phyloP scores from a whole-genome alignment of 108 stramenopile genomes.

The Nannochloropsis gaditana region DNA sequence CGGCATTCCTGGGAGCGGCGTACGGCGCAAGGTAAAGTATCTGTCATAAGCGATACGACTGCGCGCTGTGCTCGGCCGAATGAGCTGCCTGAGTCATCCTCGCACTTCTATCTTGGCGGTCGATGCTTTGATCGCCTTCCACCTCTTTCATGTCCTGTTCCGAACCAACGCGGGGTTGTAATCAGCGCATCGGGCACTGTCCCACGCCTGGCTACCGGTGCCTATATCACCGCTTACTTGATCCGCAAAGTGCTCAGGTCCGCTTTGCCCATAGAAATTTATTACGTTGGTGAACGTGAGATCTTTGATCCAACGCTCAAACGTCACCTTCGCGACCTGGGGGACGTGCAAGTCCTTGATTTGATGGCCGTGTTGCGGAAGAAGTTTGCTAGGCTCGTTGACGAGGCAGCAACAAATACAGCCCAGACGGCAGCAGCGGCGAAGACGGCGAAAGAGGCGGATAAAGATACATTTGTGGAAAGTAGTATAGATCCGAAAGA shows the following conservation, averaged over 20 bases:
- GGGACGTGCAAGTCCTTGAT: not conserved
- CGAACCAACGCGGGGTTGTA: not conserved
- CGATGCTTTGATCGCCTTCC: not conserved
- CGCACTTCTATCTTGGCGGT: not conserved
- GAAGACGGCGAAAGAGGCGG: not conserved
- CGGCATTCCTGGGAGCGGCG: not conserved
- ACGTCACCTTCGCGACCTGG: not conserved
- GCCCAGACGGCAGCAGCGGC: not conserved
- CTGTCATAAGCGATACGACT: not conserved
- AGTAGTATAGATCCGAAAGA: not conserved
- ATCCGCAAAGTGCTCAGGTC: not conserved
- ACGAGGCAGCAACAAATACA: not conserved
- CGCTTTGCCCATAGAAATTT: not conserved
- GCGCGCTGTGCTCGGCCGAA: not conserved
- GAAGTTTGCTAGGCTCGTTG: not conserved
- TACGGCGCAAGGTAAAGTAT: not conserved
- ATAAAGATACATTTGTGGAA: not conserved
- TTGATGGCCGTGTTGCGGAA: not conserved
- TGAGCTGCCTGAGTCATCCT: not conserved
- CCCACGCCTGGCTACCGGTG: not conserved
- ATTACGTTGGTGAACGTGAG: not conserved
- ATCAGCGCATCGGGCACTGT: conserved; percentile 19
- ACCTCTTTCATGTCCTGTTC: not conserved
- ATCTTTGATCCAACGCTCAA: not conserved
- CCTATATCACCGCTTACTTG: not conserved